These are phyloP conservation scores for Barnettozyma californica DNA, from an alignment of 805 yeast species.

Conservation along the genomic window DNA sequence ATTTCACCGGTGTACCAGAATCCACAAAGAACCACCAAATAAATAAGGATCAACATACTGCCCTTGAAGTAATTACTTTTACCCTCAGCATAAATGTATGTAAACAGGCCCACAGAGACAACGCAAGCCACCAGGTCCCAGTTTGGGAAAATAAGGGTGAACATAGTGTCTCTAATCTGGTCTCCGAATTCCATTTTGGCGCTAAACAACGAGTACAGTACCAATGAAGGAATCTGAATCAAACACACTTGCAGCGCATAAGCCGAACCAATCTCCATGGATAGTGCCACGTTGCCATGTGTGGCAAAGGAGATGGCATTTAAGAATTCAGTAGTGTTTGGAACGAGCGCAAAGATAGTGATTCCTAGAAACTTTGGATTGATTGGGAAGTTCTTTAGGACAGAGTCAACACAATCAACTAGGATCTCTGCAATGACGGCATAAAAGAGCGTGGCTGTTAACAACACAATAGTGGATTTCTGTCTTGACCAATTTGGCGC, in stretches of 20 bases:
- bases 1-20: constrained; percentile 55
- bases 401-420: constrained; percentile 91
- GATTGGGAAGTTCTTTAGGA: constrained; percentile 70
- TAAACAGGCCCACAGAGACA: constrained; percentile 81
- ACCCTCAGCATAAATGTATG: constrained; percentile 94
- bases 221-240: constrained; percentile 88
- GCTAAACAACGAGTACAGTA: constrained; percentile 61
- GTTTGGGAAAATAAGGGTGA: constrained; percentile 84
- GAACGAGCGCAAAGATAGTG: constrained; percentile 92
- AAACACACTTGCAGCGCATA: constrained; percentile 94
- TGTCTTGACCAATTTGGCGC: constrained; percentile 95
- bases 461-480: constrained; percentile 75
- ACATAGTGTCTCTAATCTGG: constrained; percentile 41
- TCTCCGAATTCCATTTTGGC: constrained; percentile 29
- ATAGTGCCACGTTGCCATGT: constrained; percentile 90
- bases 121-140: constrained; percentile 91
- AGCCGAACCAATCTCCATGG: constrained; percentile 98
- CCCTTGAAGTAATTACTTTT: constrained; percentile 96
- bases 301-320: constrained; percentile 97
- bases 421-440: constrained; percentile 92
- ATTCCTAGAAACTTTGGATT: constrained; percentile 89
- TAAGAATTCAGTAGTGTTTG: constrained; percentile 93
- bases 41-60: constrained; percentile 73
- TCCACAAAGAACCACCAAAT: constrained; percentile 71
- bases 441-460: constrained; percentile 80